phyloP scores from a whole-genome alignment of 495 filamentous ascomycete species.

The Evernia prunastri region DNA sequence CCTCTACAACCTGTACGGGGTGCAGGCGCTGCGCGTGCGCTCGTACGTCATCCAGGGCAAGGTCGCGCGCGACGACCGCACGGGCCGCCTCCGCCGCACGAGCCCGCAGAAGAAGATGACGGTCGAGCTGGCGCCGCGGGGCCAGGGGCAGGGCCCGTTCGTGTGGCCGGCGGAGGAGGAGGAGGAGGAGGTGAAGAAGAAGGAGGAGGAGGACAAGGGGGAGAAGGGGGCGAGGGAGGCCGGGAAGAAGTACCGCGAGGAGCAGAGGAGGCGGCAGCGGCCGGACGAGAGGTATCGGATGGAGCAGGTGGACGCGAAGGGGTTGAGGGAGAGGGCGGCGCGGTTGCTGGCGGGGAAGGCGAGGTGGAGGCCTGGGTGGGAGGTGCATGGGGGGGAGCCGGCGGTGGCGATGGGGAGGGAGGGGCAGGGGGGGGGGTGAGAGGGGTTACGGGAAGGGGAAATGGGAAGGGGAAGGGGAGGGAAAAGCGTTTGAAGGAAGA shows the following conservation, averaged over 20 bases:
- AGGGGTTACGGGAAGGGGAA: neutral
- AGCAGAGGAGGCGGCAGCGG: conserved; percentile 37
- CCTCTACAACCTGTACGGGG: conserved; percentile 62
- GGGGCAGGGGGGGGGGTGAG: neutral
- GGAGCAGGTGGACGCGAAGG: conserved; percentile 20
- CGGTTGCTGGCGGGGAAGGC: conserved; percentile 22
- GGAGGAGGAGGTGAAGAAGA: conserved; percentile 40
- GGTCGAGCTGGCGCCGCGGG: conserved; percentile 48
- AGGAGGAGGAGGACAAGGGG: conserved; percentile 32
- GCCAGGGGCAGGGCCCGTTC: conserved; percentile 45
- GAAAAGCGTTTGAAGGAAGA: no score
- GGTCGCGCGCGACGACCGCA: conserved; percentile 39
- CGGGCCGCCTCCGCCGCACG: conserved; percentile 40
- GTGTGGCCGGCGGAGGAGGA: conserved; percentile 58
- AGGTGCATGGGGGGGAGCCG: conserved; percentile 8
- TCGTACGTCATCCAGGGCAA: conserved; percentile 59
- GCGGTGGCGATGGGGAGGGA: conserved; percentile 4
- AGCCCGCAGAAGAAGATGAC: conserved; percentile 68
- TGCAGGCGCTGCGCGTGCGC: conserved; percentile 52
- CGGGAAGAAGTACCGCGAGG: no score
- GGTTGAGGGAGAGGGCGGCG: conserved; percentile 24
- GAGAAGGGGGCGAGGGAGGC: no score
- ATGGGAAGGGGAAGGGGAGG: neutral
- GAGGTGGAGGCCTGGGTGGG: conserved; percentile 21
- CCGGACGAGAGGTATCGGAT: neutral